These are phyloP conservation scores for Fusarium papillatum DNA, from an alignment of 2,329 filamentous ascomycete species.

Conservation along the genomic window DNA sequence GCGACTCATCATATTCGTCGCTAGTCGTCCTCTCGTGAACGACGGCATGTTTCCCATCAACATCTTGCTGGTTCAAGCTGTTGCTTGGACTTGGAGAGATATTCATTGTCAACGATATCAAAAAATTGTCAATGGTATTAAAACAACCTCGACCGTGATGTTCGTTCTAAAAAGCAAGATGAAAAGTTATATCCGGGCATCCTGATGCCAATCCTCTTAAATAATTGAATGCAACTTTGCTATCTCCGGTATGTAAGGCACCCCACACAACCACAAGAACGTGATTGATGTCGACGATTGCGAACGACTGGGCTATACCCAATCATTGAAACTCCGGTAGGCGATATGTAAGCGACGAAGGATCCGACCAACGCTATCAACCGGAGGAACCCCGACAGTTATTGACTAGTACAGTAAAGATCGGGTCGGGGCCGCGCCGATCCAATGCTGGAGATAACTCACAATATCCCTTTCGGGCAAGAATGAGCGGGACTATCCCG, in stretches of 20 bases:
- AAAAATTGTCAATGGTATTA: neutral
- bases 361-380: neutral
- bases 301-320: neutral
- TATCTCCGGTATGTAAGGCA: neutral
- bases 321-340: neutral
- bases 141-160: neutral
- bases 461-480: neutral
- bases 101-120: conserved; percentile 5
- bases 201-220: neutral
- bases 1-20: neutral
- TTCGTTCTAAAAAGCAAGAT: neutral
- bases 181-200: neutral
- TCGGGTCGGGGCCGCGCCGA: conserved; percentile 6
- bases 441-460: neutral
- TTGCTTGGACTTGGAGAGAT: neutral
- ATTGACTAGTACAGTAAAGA: neutral
- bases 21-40: neutral
- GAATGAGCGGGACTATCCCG: conserved; percentile 4
- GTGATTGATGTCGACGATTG: conserved; percentile 12
- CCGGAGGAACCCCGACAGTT: neutral
- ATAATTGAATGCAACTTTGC: neutral
- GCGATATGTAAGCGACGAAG: neutral
- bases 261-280: neutral
- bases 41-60: neutral
- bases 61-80: neutral